These are phyloP conservation scores for Penicillium sp. DNA, from an alignment of 2,329 filamentous ascomycete species.

Conservation along the genomic window DNA sequence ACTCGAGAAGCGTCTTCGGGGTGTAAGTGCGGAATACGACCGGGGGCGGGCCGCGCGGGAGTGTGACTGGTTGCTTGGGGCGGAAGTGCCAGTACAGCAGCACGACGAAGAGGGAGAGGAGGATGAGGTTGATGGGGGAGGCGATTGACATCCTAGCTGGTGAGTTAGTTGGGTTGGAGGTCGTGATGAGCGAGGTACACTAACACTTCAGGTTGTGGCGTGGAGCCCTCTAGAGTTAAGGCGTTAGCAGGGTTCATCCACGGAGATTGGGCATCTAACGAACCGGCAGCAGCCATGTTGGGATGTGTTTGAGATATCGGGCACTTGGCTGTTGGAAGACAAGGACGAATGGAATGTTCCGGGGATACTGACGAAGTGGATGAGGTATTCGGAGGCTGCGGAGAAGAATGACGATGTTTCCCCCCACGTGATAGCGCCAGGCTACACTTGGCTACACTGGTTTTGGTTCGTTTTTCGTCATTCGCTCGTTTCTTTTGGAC, in stretches of 20 bases:
- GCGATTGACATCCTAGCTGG: conserved; percentile 55
- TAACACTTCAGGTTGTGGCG: conserved; percentile 46
- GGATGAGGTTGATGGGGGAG: conserved; percentile 66
- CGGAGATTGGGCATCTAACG: conserved; percentile 2
- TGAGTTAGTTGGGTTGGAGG: conserved; percentile 36
- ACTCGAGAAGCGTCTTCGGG: conserved; percentile 81
- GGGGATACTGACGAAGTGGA: neutral
- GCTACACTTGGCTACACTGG: neutral
- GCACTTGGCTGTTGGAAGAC: conserved; percentile 2
- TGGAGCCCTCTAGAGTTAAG: conserved; percentile 23
- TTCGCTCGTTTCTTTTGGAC: neutral
- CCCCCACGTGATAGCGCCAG: conserved; percentile 27
- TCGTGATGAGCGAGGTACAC: conserved; percentile 23
- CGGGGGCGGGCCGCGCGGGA: conserved; percentile 64
- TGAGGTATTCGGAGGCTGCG: conserved; percentile 14
- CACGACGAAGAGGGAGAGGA: conserved; percentile 63
- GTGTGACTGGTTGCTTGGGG: conserved; percentile 56
- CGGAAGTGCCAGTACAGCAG: conserved; percentile 66
- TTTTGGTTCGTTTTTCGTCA: neutral
- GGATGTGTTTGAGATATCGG: conserved; percentile 9
- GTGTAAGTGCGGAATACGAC: conserved; percentile 88
- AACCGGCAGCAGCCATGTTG: conserved; percentile 31
- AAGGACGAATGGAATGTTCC: conserved; percentile 10
- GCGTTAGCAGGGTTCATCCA: conserved; percentile 22
- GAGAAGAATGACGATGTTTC: conserved; percentile 24